Conservation (phyloP, 768 basidiomycete genomes). For the Xanthoconium stramineum region DNA sequence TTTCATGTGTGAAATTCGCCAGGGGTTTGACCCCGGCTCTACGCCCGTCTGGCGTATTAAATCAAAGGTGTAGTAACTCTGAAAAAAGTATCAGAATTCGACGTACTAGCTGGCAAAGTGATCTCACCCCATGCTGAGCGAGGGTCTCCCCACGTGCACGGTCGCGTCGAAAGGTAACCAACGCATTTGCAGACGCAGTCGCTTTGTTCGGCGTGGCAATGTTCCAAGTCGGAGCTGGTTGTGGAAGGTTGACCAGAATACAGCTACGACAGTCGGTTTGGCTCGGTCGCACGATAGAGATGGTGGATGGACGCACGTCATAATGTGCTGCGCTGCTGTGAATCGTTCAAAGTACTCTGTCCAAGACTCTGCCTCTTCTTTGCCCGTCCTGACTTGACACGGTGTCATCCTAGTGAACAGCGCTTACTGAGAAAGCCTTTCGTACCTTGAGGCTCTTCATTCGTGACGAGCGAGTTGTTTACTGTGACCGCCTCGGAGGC, state of each 20-base stretch:
- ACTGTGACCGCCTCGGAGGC: slow-evolving; percentile 21
- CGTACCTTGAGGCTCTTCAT: slow-evolving; percentile 19
- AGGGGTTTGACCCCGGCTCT: slow-evolving; percentile 20
- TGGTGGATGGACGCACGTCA: slow-evolving; percentile 16
- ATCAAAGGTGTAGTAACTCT: slow-evolving; percentile 28
- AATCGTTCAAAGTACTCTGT: slow-evolving; percentile 20
- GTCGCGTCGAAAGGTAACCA: slow-evolving; percentile 24
- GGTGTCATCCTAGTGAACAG: slow-evolving; percentile 2
- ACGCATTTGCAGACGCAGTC: slow-evolving; percentile 23
- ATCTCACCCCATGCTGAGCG: slow-evolving; percentile 23
- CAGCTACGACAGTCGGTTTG: slow-evolving; percentile 7
- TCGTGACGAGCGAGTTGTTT: slow-evolving; percentile 21
- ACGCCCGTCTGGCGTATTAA: slow-evolving; percentile 14
- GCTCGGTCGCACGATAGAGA: background rate
- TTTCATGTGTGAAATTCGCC: slow-evolving; percentile 26
- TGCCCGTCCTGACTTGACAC: slow-evolving; percentile 11
- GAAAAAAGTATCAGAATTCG: background rate
- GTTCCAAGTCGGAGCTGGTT: slow-evolving; percentile 20
- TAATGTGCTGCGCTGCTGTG: slow-evolving; percentile 22
- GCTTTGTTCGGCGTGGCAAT: slow-evolving; percentile 19
- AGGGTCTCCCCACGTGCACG: slow-evolving; percentile 22
- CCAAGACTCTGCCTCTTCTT: slow-evolving; percentile 23
- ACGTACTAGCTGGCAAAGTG: background rate
- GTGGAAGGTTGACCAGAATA: slow-evolving; percentile 26
- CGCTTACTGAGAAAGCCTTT: background rate